Percentiles rank a stretch among this genome's conserved stretches.
Evolutionary conservation across 2,329 filamentous ascomycete genomes (phyloP).

Genomic region (Penicillium psychrosexuale): DNA sequence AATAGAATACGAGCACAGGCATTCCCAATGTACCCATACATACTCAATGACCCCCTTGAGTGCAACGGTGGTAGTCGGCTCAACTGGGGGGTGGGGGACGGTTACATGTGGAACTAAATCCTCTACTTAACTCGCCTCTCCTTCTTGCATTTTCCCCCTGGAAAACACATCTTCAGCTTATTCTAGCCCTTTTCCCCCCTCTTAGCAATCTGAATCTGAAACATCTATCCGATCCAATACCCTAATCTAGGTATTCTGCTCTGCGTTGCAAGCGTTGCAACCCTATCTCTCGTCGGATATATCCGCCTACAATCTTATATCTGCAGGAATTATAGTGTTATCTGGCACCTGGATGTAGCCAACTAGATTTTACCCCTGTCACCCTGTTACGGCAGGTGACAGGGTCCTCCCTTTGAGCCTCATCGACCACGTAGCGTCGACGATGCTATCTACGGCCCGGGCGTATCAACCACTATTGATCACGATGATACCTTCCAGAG

Average conservation of each 20-base stretch:
- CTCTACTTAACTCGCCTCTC: conserved; percentile 11
- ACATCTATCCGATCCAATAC: background rate
- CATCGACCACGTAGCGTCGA: background rate
- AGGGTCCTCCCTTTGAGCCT: conserved; percentile 2
- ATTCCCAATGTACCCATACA: conserved; percentile 18
- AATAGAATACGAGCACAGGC: background rate
- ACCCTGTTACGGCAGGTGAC: background rate
- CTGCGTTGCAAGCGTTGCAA: background rate
- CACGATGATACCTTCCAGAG: background rate
- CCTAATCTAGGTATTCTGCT: background rate
- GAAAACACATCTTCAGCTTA: background rate
- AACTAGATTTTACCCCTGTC: background rate
- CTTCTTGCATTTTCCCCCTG: background rate
- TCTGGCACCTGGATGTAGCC: background rate
- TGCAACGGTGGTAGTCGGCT: conserved; percentile 31
- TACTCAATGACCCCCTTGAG: conserved; percentile 27
- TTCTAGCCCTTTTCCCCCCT: background rate
- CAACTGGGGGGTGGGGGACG: conserved; percentile 16
- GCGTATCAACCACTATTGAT: background rate
- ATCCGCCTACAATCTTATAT: background rate
- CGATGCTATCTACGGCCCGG: background rate
- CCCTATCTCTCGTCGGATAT: background rate
- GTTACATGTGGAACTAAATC: conserved; percentile 27
- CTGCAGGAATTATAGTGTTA: background rate
- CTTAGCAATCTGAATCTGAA: conserved; percentile 3